Conservation (phyloP, 2,329 filamentous ascomycete species). For the Helicocarpus griseus region DNA sequence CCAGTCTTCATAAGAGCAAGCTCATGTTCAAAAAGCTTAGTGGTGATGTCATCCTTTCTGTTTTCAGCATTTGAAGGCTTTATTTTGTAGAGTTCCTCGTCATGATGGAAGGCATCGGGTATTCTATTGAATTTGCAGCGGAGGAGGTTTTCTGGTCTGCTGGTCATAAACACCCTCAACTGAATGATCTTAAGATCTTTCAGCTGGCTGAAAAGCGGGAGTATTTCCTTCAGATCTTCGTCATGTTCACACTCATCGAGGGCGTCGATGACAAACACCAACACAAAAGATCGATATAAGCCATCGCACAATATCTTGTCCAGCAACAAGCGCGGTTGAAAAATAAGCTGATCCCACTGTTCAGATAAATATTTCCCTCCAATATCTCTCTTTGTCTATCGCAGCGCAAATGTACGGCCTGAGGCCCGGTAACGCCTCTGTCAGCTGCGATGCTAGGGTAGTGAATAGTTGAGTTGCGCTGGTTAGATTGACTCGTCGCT, state of each 20-base stretch:
- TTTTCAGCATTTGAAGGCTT: slow-evolving; percentile 1
- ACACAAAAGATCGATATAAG: not conserved
- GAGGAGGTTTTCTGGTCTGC: slow-evolving; percentile 19
- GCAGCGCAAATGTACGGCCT: slow-evolving; percentile 15
- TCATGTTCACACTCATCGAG: slow-evolving; percentile 22
- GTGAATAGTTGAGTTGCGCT: slow-evolving; percentile 4
- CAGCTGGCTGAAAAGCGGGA: slow-evolving; percentile 14
- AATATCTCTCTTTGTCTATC: slow-evolving; percentile 19
- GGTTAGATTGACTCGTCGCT: slow-evolving; percentile 8
- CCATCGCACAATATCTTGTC: not conserved
- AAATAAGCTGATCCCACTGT: slow-evolving; percentile 18
- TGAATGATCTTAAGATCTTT: slow-evolving; percentile 6
- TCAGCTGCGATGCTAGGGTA: slow-evolving; percentile 2
- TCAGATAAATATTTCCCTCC: slow-evolving; percentile 14
- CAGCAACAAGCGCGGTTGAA: slow-evolving; percentile 13
- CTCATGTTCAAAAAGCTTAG: slow-evolving; percentile 15
- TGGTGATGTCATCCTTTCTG: slow-evolving; percentile 17
- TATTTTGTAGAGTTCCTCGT: slow-evolving; percentile 17
- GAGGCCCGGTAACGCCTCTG: slow-evolving; percentile 13
- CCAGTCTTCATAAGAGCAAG: slow-evolving; percentile 13
- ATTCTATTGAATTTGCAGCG: slow-evolving; percentile 15
- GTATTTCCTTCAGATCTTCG: slow-evolving; percentile 14
- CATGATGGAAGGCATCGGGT: slow-evolving; percentile 8
- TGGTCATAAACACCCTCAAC: slow-evolving; percentile 22
- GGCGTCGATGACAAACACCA: slow-evolving; percentile 20